Base-by-base conservation (phyloP, 1,139 yeast genomes). In the Debaryomyces psychrophilus region DNA sequence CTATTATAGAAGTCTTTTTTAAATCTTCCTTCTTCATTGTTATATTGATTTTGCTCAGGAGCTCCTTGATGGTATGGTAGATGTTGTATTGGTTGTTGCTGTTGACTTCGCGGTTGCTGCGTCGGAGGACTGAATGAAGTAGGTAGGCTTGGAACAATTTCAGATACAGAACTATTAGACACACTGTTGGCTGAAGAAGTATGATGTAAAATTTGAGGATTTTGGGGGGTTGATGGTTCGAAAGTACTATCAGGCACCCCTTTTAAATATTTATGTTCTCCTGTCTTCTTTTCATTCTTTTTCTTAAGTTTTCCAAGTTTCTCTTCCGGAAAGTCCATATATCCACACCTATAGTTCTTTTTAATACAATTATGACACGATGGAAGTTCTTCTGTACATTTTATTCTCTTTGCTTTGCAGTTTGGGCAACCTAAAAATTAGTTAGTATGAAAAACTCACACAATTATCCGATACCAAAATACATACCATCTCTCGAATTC, bases 341-440 rank as follows among this genome's bases (percentile, higher is more conserved):
- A 74, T 1, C 79, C 77, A 59, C 79, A 74, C 8, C 73, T 61
- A 47, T 62, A 62, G 31, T 66, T 61, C 53, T 69, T 74, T 49
- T 69, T 69, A 8, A 67, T 49, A 54, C 79, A 73, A 50, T 73
- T 73, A 14, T 52, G 59, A 48, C 79, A 74, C 17, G 68, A 59
- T 6, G 79, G 79, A 17, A 74, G 60, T 47, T 73, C 78, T 50
- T 74, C 79, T 1, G 71, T 56, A 50, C 79, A 74, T 52, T 73
- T 74, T 58, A 74, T 71, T 53, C 79, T 58, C 49, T 70, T 73
- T 8, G 69, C 65, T 46, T 71, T 70, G 57, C 79, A 74, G 54
- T 73, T 73, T 5, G 79, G 78, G 49, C 79, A 74, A 2, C 71
- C 66, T 59, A 18, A 17, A 11, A 15, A 29, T n/a, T n/a, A 5